A percentile compares a stretch with the other conserved stretches of the same genome.
Conservation (phyloP, 2,329 filamentous ascomycete species). For the Pseudocercospora vitis region DNA sequence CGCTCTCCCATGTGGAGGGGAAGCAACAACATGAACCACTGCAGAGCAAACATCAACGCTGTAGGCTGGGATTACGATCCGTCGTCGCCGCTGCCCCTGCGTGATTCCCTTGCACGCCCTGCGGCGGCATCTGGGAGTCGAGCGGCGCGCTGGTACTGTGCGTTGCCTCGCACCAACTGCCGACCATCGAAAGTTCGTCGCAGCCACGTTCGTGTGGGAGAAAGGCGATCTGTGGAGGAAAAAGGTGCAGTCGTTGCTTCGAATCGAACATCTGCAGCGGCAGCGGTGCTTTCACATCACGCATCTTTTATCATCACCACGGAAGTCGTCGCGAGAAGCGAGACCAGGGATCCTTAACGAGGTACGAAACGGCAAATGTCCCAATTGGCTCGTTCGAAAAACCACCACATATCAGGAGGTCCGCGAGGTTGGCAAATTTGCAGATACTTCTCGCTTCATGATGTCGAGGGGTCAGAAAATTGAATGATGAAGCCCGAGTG, state of each 20-base stretch:
- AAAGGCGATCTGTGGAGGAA: too few relatives aligned
- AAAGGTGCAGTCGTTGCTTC: too few relatives aligned
- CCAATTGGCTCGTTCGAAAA: slow-evolving; percentile 2
- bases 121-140: neutral
- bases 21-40: slow-evolving; percentile 6
- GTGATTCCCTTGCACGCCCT: neutral
- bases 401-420: neutral
- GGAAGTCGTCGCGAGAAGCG: neutral
- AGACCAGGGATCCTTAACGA: neutral
- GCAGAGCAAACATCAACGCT: slow-evolving; percentile 1
- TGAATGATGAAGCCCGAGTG: neutral
- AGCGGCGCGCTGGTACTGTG: neutral
- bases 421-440: slow-evolving; percentile 6
- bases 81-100: neutral
- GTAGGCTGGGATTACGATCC: neutral
- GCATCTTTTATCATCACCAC: neutral
- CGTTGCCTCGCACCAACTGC: neutral
- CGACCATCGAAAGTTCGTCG: too few relatives aligned
- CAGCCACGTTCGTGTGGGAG: too few relatives aligned
- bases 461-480: neutral
- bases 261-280: neutral
- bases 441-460: slow-evolving; percentile 3
- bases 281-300: neutral
- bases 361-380: neutral
- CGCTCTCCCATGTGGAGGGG: neutral